Evolutionary conservation across 345 rosid species (phyloP).

Genomic region (Heritiera littoralis): DNA sequence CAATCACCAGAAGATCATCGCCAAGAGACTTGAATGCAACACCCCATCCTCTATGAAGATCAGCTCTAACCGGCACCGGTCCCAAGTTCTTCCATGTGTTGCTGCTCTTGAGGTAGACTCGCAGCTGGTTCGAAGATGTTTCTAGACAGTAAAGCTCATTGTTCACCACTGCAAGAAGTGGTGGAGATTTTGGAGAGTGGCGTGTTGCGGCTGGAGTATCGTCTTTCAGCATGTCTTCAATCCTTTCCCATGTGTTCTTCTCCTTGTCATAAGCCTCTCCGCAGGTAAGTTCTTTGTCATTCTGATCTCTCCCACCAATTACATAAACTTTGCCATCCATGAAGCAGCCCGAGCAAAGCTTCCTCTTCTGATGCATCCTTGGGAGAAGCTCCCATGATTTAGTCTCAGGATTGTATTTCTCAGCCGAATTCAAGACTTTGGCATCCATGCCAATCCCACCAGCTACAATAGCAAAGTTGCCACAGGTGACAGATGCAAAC

Average conservation of each 20-base stretch:
- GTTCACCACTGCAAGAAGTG: conserved; percentile 71
- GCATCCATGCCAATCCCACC: conserved; percentile 55
- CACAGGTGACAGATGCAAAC: conserved; percentile 78
- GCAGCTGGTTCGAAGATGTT: conserved; percentile 64
- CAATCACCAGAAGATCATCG: conserved; percentile 74
- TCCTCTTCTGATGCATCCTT: conserved; percentile 51
- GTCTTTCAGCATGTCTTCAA: conserved; percentile 58
- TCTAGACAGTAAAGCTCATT: conserved; percentile 72
- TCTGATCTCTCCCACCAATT: conserved; percentile 70
- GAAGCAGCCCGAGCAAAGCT: conserved; percentile 73
- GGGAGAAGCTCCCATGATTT: conserved; percentile 70
- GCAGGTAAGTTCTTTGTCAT: conserved; percentile 49
- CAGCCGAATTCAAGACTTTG: conserved; percentile 58
- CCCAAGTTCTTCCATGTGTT: conserved; percentile 80
- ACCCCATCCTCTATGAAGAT: conserved; percentile 77
- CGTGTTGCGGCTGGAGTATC: conserved; percentile 46
- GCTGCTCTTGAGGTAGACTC: conserved; percentile 53
- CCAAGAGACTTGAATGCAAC: conserved; percentile 93
- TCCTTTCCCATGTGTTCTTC: conserved; percentile 55
- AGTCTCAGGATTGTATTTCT: conserved; percentile 63
- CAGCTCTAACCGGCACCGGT: conserved; percentile 73
- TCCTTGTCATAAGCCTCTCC: conserved; percentile 68
- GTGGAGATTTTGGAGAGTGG: conserved; percentile 88
- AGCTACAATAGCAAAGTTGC: conserved; percentile 63
- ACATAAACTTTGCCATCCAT: conserved; percentile 73